Base-by-base conservation (phyloP, 306 rosid species). In the Betula pendula region DNA sequence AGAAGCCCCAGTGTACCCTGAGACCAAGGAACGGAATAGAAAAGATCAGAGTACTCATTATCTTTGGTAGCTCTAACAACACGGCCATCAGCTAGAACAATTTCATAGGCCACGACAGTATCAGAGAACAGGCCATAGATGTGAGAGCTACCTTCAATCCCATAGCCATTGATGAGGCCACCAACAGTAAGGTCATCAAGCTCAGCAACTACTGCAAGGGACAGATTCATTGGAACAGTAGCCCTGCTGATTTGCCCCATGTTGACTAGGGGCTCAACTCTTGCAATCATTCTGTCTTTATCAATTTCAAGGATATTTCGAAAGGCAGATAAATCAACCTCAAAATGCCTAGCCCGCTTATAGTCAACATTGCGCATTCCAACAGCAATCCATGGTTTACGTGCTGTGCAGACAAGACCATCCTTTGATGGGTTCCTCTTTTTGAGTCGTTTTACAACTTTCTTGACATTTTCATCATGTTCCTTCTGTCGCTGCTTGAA, bases 341-440 rank as follows among this genome's bases (percentile, higher is more conserved):
- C 98, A 68, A 89, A 95, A 80, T 95, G 98, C 2, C 98, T 93
- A 66, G 98, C 98, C 31, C 98, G 90, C 87, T 95, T 95, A 70
- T 95, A 95, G 85, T 95, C 98, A 73, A 95, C 97, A 81, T 95
- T 95, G 24, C 98, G 84, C 98, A 92, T 95, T 56, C 98, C 98
- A 76, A 95, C 98, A 1, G 98, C 98, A 70, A 95, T 90, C 92
- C 92, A 95, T 2, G 98, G 98, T 75, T 92, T 95, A 16, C 98
- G 91, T 63, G 98, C 98, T 6, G 98, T 90, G 77, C 98, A 95
- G 66, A 95, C 98, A 75, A 95, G 98, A 69, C 98, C 98, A 72
- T 92, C 98, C 82, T 84, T 95, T 1, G 87, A 75, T 6, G 97
- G 91, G 27, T 95, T 87, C 78, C 98, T 89, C 81, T 92, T 82